Conservation (phyloP, 2,329 filamentous ascomycete species). For the Phaeosphaeriaceae sp. region DNA sequence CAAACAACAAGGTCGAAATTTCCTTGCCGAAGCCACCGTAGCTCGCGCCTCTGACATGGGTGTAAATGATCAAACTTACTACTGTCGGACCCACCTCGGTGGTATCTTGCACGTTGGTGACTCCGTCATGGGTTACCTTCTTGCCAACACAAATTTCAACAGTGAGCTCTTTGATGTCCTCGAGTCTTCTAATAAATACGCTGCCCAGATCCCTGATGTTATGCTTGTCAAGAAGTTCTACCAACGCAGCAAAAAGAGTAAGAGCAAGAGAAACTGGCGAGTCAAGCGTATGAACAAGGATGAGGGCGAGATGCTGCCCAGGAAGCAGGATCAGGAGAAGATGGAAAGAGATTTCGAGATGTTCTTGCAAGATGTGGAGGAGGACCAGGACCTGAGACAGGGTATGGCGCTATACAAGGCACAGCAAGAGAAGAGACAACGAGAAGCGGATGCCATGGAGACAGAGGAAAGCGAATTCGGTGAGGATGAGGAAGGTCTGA, state of each 20-base stretch:
- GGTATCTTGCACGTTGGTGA: conserved; percentile 86
- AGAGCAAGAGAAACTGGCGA: conserved; percentile 77
- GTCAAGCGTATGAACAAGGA: conserved; percentile 93
- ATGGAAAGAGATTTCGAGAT: conserved; percentile 95
- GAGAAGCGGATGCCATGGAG: conserved; percentile 70
- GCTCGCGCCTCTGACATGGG: conserved; percentile 87
- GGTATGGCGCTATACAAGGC: conserved; percentile 86
- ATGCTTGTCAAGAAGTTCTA: conserved; percentile 98
- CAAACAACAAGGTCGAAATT: conserved; percentile 77
- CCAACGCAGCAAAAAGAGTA: conserved; percentile 77
- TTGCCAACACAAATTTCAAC: conserved; percentile 92
- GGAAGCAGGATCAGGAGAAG: conserved; percentile 85
- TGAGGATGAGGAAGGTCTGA: conserved; percentile 61
- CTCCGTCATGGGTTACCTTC: conserved; percentile 91
- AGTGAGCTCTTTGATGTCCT: conserved; percentile 83
- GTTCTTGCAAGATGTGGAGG: conserved; percentile 96
- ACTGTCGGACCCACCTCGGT: conserved; percentile 88
- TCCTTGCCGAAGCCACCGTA: conserved; percentile 86
- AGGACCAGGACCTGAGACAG: conserved; percentile 85
- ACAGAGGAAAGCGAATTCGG: conserved; percentile 63
- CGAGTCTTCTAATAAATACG: conserved; percentile 76
- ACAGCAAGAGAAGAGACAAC: conserved; percentile 61
- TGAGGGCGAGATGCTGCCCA: conserved; percentile 83
- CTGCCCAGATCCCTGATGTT: conserved; percentile 84
- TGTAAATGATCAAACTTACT: conserved; percentile 84